Percentiles rank a stretch among this genome's conserved stretches.
Evolutionary conservation across 2,329 filamentous ascomycete species (phyloP).

Genomic region (Aspergillus sp.): DNA sequence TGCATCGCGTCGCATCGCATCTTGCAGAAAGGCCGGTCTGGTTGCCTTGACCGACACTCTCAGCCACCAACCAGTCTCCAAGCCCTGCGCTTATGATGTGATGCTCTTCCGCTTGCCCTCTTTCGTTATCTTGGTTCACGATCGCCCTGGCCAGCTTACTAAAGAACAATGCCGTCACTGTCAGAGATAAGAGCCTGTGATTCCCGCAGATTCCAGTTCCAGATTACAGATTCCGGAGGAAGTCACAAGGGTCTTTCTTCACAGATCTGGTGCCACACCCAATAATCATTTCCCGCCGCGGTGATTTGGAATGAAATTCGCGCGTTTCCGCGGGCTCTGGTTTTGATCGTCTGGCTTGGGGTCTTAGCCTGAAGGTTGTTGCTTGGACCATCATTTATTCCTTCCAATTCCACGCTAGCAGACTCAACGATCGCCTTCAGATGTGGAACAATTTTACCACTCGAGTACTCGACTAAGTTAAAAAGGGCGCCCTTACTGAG

Average conservation of each 20-base stretch:
- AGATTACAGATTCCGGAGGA: no score
- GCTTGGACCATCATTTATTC: not conserved
- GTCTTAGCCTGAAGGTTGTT: no score
- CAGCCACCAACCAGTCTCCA: no score
- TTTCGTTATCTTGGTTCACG: no score
- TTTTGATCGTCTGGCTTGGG: not conserved
- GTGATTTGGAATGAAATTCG: not conserved
- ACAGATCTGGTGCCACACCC: not conserved
- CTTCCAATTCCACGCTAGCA: not conserved
- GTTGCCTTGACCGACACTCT: no score
- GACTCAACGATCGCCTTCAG: not conserved
- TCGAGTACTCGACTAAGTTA: no score
- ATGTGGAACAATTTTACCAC: not conserved
- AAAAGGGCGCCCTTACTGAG: no score
- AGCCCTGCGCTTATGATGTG: no score
- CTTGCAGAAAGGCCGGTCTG: not conserved
- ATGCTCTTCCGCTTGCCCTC: no score
- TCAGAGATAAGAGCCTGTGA: not conserved
- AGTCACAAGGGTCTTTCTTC: not conserved
- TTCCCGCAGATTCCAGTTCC: not conserved
- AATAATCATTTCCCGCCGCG: no score
- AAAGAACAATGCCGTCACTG: not conserved
- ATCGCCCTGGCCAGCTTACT: not conserved
- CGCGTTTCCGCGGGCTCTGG: not conserved
- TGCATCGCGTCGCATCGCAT: not conserved